These are phyloP conservation scores for Cornus florida DNA, from an alignment of 148 eudicot species.

Conservation along the genomic window DNA sequence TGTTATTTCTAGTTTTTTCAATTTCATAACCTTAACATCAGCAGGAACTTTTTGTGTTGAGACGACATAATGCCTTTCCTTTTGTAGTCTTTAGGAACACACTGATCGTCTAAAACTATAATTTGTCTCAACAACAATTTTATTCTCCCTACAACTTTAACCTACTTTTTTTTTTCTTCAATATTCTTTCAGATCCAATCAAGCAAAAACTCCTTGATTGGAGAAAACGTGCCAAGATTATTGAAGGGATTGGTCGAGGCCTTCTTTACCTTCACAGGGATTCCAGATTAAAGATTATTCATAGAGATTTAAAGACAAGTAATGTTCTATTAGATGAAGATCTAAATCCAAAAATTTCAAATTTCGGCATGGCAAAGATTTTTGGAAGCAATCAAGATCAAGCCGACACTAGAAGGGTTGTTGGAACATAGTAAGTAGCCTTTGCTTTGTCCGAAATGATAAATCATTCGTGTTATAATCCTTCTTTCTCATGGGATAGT, in stretches of 20 bases:
- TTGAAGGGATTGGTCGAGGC: background rate
- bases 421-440: conserved; percentile 29
- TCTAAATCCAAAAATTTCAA: background rate
- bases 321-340: background rate
- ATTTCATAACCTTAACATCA: background rate
- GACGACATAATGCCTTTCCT: too few species aligned
- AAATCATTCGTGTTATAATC: background rate
- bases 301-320: background rate
- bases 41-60: background rate
- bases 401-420: conserved; percentile 28
- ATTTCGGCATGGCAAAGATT: conserved; percentile 47
- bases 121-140: background rate
- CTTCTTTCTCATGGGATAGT: background rate
- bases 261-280: background rate
- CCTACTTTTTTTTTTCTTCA: too few species aligned
- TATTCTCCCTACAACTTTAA: background rate
- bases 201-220: conserved; percentile 32
- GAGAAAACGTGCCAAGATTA: conserved; percentile 36
- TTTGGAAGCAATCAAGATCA: conserved; percentile 36
- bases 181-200: conserved; percentile 13
- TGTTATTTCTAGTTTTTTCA: background rate
- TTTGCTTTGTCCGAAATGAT: conserved; percentile 10
- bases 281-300: background rate
- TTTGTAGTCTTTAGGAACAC: too few species aligned
- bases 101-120: too few species aligned